Base-by-base conservation (phyloP, 139 green algal species). In the Asterochloris sp. region DNA sequence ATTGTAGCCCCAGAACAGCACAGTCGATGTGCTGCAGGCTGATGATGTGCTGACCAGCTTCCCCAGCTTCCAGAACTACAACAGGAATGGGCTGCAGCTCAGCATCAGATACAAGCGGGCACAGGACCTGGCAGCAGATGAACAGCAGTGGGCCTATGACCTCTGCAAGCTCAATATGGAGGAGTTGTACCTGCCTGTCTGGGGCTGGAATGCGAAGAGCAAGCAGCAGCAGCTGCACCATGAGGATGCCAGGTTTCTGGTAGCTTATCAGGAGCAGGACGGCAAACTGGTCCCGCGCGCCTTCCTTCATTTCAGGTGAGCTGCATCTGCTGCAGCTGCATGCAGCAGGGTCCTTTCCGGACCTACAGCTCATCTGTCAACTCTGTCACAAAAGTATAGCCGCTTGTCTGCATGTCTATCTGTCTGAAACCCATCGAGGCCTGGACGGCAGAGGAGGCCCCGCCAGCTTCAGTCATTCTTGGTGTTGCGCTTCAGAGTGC, bases 151-250 rank as follows among this genome's bases (percentile, higher is more conserved):
- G 86, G 86, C 83, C 17, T 82, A 87, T 63, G 71, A 67, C 0
- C 80, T 89, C 19, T 87, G 83, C 16, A 83, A 86, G 28, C 17
- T 27, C 10, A 86, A 89, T 73, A 89, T 89, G 86, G 28, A 81
- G 63, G 84, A 74, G 69, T 61, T 83, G 21, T 82, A 79, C 66
- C 23, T 86, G 66, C 26, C 73, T 0, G 85, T 71, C 0, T 91
- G 88, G 84, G 88, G 87, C 28, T 91, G 88, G 88, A 83, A 79
- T 67, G 62, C 84, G 17, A 62, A 38, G 2, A 79, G 80, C 24
- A 91, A 91, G 85, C 71, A 64, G 1, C 63, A 73, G 38, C 84
- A 91, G 78, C 80, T 91, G 28, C n/a, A 77, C n/a, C 27, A 90
- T 27, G 26, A 69, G 23, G 66, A 81, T 13, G 88, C 88, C 8